Conservation (phyloP, 306 rosid genomes). For the Quercus cerris region DNA sequence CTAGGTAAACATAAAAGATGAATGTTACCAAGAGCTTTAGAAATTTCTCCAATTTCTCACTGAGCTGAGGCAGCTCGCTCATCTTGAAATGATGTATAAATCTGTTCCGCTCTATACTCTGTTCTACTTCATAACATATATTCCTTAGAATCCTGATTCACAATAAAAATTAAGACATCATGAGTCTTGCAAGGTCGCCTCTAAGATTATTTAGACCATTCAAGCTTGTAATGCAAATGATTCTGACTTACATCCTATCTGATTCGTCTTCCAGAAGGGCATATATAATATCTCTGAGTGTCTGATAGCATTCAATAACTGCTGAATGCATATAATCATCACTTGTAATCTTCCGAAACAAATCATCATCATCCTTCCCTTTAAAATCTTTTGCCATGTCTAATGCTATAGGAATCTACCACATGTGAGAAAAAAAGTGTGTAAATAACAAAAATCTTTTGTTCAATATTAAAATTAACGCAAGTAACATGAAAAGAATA, state of each 20-base stretch:
- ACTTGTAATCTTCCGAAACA: constrained; percentile 63
- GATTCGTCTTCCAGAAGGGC: constrained; percentile 48
- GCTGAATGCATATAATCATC: constrained; percentile 85
- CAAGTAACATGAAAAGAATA: constrained; percentile 20
- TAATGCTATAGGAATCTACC: constrained; percentile 93
- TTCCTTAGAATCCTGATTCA: constrained; percentile 46
- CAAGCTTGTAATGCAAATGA: constrained; percentile 6
- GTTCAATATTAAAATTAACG: constrained; percentile 13
- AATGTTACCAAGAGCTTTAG: constrained; percentile 62
- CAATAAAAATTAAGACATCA: constrained; percentile 22
- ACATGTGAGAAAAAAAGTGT: constrained; percentile 23
- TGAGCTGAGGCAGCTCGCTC: constrained; percentile 78
- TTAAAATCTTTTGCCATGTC: constrained; percentile 97
- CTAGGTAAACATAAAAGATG: neutral
- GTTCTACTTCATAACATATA: constrained; percentile 45
- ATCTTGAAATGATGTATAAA: constrained; percentile 68
- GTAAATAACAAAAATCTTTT: constrained; percentile 11
- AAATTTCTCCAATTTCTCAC: constrained; percentile 83
- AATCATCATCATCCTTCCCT: constrained; percentile 68
- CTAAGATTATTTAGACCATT: neutral
- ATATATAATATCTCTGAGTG: constrained; percentile 57
- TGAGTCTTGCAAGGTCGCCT: neutral
- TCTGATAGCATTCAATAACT: constrained; percentile 88
- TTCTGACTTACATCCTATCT: constrained; percentile 61
- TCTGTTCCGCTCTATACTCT: constrained; percentile 11